Base-by-base conservation (phyloP, 129 eudicot species). In the Centella asiatica region DNA sequence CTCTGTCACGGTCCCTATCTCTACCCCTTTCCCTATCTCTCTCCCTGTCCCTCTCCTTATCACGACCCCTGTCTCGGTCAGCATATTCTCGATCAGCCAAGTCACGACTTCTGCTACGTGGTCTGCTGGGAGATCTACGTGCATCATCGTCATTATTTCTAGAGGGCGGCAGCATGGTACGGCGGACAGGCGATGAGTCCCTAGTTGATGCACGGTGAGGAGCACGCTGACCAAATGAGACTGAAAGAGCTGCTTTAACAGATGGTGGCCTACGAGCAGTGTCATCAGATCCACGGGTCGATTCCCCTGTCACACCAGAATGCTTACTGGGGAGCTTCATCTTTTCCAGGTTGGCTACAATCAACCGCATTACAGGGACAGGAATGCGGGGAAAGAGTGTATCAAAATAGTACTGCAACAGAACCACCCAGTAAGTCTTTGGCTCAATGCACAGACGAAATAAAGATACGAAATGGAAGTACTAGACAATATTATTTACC, bases 171-270 rank as follows among this genome's bases (percentile, higher is more conserved):
- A 83, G 81, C 7, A 66, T 74, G 39, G 83, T 77, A 25, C 99
- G 96, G 15, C 99, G 94, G 27, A 87, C 92, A 20, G 99, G 99
- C 59, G 99, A 92, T n/a, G 99, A 92, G 72, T 80, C 99, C 69
- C 99, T 62, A 66, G 99, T 92, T 56, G 96, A 92, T 51, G 99
- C 90, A 47, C 99, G 99, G 57, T 92, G 99, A 56, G 99, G 99
- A 53, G 99, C 99, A 40, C 99, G 95, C 73, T 92, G 99, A 57
- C 99, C 99, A 40, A 92, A 92, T n/a, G 99, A 92, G 48, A 92
- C 99, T 1, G 99, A 92, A 49, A 92, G 96, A 1, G 99, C 76
- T 20, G 99, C 99, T 74, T 92, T 92, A 31, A 92, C 99, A 45
- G 99, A 92, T 55, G 96, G 99, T 0, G 99, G 99, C 28, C 99